Conservation (phyloP, 306 rosid species). For the Medicago lupulina region DNA sequence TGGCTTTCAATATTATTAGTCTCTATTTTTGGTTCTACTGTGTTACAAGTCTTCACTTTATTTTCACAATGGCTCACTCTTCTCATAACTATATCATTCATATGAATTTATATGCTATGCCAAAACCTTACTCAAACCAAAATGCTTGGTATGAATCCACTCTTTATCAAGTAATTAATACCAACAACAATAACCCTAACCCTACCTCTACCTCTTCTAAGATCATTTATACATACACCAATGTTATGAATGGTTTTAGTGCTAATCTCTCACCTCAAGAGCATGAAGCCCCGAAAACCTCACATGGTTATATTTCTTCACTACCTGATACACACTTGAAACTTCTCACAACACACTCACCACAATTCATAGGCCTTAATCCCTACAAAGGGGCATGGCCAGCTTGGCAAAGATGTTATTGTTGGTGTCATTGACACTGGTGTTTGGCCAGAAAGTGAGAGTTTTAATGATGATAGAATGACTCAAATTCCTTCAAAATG, state of each 20-base stretch:
- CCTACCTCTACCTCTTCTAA: conserved; percentile 29
- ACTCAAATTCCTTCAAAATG: conserved; percentile 59
- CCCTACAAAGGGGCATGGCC: conserved; percentile 57
- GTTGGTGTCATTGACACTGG: conserved; percentile 54
- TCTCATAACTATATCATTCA: no score
- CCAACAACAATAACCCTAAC: background rate
- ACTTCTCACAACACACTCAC: conserved; percentile 70
- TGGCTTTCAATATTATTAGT: no score
- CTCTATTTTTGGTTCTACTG: no score
- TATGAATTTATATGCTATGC: conserved; percentile 73
- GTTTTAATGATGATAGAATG: conserved; percentile 62
- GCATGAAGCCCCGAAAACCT: conserved; percentile 53
- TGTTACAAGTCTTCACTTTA: no score
- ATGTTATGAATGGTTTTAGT: conserved; percentile 73
- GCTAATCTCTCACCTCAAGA: conserved; percentile 62
- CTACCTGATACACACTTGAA: conserved; percentile 6
- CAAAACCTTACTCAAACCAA: conserved; percentile 59
- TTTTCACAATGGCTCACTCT: no score
- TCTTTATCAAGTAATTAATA: conserved; percentile 24
- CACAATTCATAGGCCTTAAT: conserved; percentile 65
- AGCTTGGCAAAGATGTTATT: conserved; percentile 52
- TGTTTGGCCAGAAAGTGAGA: conserved; percentile 74
- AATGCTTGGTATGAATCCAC: conserved; percentile 69
- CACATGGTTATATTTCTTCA: conserved; percentile 38
- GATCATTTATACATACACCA: conserved; percentile 60